phyloP scores from a whole-genome alignment of 1,284 basidiomycete species.

The Dichomitus squalens region DNA sequence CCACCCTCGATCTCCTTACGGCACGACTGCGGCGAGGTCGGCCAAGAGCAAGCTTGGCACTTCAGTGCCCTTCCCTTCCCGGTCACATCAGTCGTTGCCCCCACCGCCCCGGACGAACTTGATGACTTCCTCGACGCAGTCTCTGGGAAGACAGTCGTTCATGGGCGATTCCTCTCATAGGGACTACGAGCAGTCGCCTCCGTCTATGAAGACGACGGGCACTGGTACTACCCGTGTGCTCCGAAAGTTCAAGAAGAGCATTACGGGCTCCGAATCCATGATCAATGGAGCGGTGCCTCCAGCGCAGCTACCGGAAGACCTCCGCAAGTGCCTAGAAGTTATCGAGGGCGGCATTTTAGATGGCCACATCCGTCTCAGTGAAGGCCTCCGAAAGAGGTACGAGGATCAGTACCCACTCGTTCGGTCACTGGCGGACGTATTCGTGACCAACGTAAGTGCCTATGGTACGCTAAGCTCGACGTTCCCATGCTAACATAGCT shows the following conservation, averaged over 20 bases:
- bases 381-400: slow-evolving; percentile 83
- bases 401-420: slow-evolving; percentile 94
- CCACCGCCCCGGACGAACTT: slow-evolving; percentile 60
- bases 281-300: slow-evolving; percentile 63
- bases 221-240: slow-evolving; percentile 53
- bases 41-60: slow-evolving; percentile 41
- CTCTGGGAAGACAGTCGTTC: slow-evolving; percentile 64
- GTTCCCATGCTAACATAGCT: neutral
- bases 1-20: slow-evolving; percentile 80
- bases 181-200: slow-evolving; percentile 39
- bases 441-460: slow-evolving; percentile 83
- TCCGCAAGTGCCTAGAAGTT: slow-evolving; percentile 83
- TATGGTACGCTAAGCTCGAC: neutral
- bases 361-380: slow-evolving; percentile 83
- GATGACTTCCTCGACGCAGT: slow-evolving; percentile 64
- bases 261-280: slow-evolving; percentile 45
- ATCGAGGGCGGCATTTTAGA: slow-evolving; percentile 83
- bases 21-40: slow-evolving; percentile 44
- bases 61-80: slow-evolving; percentile 72
- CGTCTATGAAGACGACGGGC: slow-evolving; percentile 36
- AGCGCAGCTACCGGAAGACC: slow-evolving; percentile 81
- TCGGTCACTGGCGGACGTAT: slow-evolving; percentile 88
- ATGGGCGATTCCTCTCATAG: slow-evolving; percentile 41
- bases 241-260: slow-evolving; percentile 69
- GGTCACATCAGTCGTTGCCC: slow-evolving; percentile 81